phyloP scores from a whole-genome alignment of 441 rosid species.

The Eugenia klotzschiana region DNA sequence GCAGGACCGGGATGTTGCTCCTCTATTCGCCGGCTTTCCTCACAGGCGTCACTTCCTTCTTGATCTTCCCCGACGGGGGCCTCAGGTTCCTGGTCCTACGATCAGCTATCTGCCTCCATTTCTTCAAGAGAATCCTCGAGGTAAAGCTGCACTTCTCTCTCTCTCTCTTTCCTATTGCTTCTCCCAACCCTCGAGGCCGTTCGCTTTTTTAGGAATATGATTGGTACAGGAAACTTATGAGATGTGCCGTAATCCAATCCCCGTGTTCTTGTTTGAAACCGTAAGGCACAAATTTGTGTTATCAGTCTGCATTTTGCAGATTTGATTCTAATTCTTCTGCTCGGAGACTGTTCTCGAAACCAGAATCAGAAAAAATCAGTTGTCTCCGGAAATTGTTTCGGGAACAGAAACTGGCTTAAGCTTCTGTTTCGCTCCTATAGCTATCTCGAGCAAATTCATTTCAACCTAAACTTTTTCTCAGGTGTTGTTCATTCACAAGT shows the following conservation, averaged over 20 bases:
- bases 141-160: conserved; percentile 6
- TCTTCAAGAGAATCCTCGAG: conserved; percentile 69
- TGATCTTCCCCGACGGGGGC: conserved; percentile 24
- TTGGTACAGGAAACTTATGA: not conserved
- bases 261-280: not conserved
- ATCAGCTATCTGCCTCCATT: conserved; percentile 50
- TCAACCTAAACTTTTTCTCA: conserved; percentile 4
- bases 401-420: not conserved
- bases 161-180: not conserved
- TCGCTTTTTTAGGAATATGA: not conserved
- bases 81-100: conserved; percentile 36
- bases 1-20: conserved; percentile 52
- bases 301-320: not conserved
- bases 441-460: not conserved
- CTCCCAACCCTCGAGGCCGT: not conserved
- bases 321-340: not conserved
- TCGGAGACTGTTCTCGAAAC: no score
- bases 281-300: not conserved
- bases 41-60: conserved; percentile 33
- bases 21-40: conserved; percentile 49
- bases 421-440: not conserved
- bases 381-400: no score
- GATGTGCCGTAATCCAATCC: not conserved
- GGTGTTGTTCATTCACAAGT: conserved; percentile 51
- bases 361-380: no score